Evolutionary conservation across 2,329 filamentous ascomycete species (phyloP).

Genomic region (Nigrograna mackinnonii): DNA sequence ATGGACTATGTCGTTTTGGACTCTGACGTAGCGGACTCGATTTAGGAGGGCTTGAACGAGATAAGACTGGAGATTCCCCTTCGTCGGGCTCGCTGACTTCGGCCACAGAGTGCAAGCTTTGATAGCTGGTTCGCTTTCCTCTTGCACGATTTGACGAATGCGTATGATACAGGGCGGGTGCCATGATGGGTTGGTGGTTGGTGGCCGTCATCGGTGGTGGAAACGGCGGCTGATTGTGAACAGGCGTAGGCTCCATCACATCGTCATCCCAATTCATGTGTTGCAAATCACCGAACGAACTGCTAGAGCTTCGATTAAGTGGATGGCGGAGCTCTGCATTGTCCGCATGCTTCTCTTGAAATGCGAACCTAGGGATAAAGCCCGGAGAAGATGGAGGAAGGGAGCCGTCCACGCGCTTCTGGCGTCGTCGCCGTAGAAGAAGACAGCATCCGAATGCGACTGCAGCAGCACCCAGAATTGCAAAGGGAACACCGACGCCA

Average conservation of each 20-base stretch:
- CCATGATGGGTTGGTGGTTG: constrained; percentile 19
- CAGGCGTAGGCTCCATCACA: constrained; percentile 23
- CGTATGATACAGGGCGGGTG: constrained; percentile 31
- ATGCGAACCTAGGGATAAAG: constrained; percentile 40
- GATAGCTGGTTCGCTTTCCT: constrained; percentile 34
- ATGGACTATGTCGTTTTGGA: constrained; percentile 1
- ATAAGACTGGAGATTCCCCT: constrained; percentile 24
- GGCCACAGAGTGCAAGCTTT: constrained; percentile 33
- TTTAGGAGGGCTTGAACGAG: too few relatives aligned
- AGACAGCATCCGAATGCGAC: constrained; percentile 28
- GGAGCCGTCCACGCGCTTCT: constrained; percentile 24
- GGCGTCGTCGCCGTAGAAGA: constrained; percentile 25
- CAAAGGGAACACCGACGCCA: constrained; percentile 55
- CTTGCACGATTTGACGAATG: constrained; percentile 37
- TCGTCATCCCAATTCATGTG: constrained; percentile 35
- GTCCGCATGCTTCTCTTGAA: constrained; percentile 29
- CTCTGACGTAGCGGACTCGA: too few relatives aligned
- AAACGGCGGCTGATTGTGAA: too few relatives aligned
- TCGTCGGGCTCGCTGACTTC: constrained; percentile 36
- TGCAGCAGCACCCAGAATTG: constrained; percentile 56
- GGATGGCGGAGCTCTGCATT: constrained; percentile 23
- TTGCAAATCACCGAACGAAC: constrained; percentile 12
- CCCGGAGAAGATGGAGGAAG: constrained; percentile 37
- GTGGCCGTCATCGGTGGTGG: constrained; percentile 1
- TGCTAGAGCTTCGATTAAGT: constrained; percentile 11